Evolutionary conservation across 163 green algal genomes (phyloP), one percentile per base, ranked within the genome.

Genomic region (Chloroidium sp.): DNA sequence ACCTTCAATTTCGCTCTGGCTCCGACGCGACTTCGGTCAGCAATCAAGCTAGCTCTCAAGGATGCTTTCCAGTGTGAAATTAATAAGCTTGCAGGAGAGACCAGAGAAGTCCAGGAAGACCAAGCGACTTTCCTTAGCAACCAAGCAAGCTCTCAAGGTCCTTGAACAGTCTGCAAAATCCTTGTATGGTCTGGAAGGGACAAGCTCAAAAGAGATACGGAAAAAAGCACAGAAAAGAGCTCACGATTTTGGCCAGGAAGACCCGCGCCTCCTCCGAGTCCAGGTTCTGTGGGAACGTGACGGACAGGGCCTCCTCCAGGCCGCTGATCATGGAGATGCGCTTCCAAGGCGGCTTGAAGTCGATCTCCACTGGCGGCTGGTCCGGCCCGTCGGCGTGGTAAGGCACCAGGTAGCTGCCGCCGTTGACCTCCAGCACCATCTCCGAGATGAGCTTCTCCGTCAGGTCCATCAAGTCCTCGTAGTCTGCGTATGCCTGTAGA

Each of bases 381-480:
- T 97, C 93, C 1, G 84, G 89, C 0, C 95, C 95, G 79, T 99
- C 89, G 3, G 92, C 88, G 85, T 98, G 95, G 91, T 98, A 99
- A 78, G 89, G 67, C 60, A 99, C 95, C 87, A 95, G 94, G 89
- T 98, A 98, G 67, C 75, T 89, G 6, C 64, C 64, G 62, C 96
- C 95, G 76, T 91, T 98, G 74, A 99, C 87, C 69, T 92, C 83
- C 84, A 93, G 85, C 77, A 98, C 96, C 92, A 99, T 95, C 59
- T 90, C 82, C 67, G 85, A 93, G 62, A 99, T 81, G 84, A 99
- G 91, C 74, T 97, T 85, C 87, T 99, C 96, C 4, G 96, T 99
- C 91, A 98, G 93, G 36, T 87, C 83, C 89, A 99, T 95, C 59
- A 99, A 86, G 87, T 99, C 96, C 78, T 98, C 91, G 91, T 99